Evolutionary conservation across 2,329 filamentous ascomycete species (phyloP).

Genomic region (Fusarium virguliforme): DNA sequence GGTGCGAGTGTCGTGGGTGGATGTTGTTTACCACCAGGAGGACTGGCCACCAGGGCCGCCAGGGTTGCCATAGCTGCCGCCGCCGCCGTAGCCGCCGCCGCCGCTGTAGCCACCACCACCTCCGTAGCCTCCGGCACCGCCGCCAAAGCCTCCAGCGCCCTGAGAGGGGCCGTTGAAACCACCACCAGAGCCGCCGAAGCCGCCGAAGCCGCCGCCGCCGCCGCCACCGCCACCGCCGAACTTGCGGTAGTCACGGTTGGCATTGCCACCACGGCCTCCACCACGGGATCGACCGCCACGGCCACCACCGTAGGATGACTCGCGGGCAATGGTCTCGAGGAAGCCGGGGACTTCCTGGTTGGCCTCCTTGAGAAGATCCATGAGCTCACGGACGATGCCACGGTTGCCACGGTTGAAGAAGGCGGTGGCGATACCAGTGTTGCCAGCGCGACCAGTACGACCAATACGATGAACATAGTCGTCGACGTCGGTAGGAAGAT

Average conservation of each 20-base stretch:
- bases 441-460: conserved; percentile 99
- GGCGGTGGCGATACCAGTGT: conserved; percentile 97
- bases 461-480: conserved; percentile 99
- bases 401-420: conserved; percentile 99
- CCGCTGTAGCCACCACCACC: conserved; percentile 74
- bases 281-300: conserved; percentile 70
- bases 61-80: conserved; percentile 75
- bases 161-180: conserved; percentile 54
- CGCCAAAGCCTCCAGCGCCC: conserved; percentile 59
- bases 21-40: conserved; percentile 75
- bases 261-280: conserved; percentile 77
- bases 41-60: conserved; percentile 78
- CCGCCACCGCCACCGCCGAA: conserved; percentile 72
- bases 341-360: conserved; percentile 97
- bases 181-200: conserved; percentile 61
- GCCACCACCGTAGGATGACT: conserved; percentile 86
- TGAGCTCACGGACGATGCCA: conserved; percentile 94
- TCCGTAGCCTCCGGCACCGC: conserved; percentile 65
- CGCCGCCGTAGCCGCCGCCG: conserved; percentile 61
- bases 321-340: conserved; percentile 97
- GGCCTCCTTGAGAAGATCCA: conserved; percentile 98
- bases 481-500: conserved; percentile 98
- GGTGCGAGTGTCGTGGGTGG: conserved; percentile 27
- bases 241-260: conserved; percentile 93
- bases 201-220: conserved; percentile 61